Conservation (phyloP, 1,284 basidiomycete species). For the Leucoagaricus sp. region DNA sequence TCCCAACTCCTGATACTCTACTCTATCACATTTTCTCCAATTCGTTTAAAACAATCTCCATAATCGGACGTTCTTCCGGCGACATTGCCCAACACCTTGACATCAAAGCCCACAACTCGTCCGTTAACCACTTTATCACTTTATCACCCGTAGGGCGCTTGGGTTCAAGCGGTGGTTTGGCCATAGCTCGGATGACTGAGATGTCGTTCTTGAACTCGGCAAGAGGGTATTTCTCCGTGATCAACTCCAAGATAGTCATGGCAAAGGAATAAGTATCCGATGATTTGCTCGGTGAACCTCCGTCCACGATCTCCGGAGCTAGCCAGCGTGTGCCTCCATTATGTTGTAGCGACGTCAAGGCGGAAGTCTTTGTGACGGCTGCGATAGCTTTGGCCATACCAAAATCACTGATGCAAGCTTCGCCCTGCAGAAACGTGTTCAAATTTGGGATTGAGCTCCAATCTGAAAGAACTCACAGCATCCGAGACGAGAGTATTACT, state of each 20-base stretch:
- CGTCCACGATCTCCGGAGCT: conserved; percentile 55
- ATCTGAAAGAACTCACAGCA: conserved; percentile 20
- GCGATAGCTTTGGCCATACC: conserved; percentile 61
- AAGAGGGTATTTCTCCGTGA: conserved; percentile 51
- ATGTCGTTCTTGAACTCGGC: conserved; percentile 46
- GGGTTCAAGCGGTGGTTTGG: conserved; percentile 34
- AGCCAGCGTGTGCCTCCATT: conserved; percentile 53
- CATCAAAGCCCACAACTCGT: conserved; percentile 47
- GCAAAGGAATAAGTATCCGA: conserved; percentile 57
- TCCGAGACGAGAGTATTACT: conserved; percentile 54
- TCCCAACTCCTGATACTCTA: too few relatives aligned
- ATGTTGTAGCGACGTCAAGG: conserved; percentile 43
- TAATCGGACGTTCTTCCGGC: conserved; percentile 33
- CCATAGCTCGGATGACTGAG: conserved; percentile 46
- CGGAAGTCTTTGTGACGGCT: conserved; percentile 47
- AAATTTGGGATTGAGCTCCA: neutral
- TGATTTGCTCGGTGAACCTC: conserved; percentile 40
- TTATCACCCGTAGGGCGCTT: conserved; percentile 35
- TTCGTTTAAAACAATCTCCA: conserved; percentile 21
- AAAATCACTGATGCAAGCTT: conserved; percentile 59
- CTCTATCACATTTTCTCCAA: neutral
- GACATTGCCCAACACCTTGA: conserved; percentile 43
- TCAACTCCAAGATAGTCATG: conserved; percentile 58
- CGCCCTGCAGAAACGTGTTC: conserved; percentile 34
- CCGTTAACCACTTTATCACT: conserved; percentile 38